A percentile compares a stretch with the other conserved stretches of the same genome.
Conservation (phyloP, 129 eudicot genomes). For the Helianthus tuberosus region DNA sequence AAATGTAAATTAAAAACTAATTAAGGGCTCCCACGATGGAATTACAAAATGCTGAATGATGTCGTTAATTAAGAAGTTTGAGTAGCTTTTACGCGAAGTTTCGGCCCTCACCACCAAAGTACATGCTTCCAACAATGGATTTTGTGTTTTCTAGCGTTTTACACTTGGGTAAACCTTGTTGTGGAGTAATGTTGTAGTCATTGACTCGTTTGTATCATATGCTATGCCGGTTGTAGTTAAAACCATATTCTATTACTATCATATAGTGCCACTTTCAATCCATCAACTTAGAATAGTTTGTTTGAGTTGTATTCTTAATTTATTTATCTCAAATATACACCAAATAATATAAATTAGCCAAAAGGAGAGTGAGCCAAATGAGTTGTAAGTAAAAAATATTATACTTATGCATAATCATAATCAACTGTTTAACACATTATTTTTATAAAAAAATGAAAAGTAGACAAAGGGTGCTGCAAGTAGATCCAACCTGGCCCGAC, state of each 20-base stretch:
- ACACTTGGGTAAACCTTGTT: neutral
- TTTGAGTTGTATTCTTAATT: no score
- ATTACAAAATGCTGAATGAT: constrained; percentile 87
- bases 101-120: neutral
- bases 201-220: constrained; percentile 12
- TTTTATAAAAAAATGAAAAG: neutral
- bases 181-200: neutral
- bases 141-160: neutral
- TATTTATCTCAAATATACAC: no score
- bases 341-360: no score
- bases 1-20: no score
- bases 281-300: no score
- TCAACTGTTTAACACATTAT: neutral
- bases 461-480: no score
- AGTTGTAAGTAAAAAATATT: neutral
- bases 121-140: neutral
- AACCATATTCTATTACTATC: constrained; percentile 42
- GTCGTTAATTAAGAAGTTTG: no score
- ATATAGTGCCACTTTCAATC: no score
- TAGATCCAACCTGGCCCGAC: no score
- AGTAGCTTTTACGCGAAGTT: constrained; percentile 28
- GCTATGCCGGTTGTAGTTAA: neutral
- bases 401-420: neutral
- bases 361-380: no score
- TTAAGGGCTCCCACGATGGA: no score